Conservation (phyloP, 257 asterid genomes). For the Nicotiana undulata region DNA sequence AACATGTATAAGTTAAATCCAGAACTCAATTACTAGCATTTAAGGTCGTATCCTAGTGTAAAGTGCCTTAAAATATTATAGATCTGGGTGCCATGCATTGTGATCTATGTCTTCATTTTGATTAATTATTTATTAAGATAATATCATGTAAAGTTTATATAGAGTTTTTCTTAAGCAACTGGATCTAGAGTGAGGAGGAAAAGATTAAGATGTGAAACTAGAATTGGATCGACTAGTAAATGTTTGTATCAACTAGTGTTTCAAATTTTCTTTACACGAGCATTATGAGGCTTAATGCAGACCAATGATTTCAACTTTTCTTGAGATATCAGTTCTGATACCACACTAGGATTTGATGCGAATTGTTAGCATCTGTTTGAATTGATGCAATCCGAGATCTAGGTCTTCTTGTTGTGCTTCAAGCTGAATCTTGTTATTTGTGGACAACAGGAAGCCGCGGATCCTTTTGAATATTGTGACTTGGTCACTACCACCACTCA, state of each 20-base stretch:
- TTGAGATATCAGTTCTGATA: not conserved
- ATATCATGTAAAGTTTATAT: not conserved
- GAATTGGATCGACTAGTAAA: not conserved
- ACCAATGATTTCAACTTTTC: not conserved
- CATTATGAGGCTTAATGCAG: not conserved
- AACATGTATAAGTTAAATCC: too few relatives aligned
- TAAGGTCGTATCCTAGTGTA: too few relatives aligned
- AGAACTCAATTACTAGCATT: too few relatives aligned
- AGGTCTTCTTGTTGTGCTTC: not conserved
- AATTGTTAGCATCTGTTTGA: not conserved
- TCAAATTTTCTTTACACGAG: not conserved
- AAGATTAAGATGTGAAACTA: not conserved
- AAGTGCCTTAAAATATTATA: not conserved
- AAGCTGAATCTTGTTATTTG: conserved; percentile 3
- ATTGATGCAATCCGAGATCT: not conserved
- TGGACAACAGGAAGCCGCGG: conserved; percentile 49
- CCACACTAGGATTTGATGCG: not conserved
- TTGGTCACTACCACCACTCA: conserved; percentile 95
- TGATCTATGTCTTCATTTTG: not conserved
- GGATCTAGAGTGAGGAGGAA: not conserved
- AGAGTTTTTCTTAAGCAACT: not conserved
- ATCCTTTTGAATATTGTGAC: conserved; percentile 90
- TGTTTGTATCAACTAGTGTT: accelerated
- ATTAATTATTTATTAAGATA: not conserved
- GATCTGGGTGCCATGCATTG: not conserved